Evolutionary conservation across 2,329 filamentous ascomycete species (phyloP).

Genomic region (Fusarium poae): DNA sequence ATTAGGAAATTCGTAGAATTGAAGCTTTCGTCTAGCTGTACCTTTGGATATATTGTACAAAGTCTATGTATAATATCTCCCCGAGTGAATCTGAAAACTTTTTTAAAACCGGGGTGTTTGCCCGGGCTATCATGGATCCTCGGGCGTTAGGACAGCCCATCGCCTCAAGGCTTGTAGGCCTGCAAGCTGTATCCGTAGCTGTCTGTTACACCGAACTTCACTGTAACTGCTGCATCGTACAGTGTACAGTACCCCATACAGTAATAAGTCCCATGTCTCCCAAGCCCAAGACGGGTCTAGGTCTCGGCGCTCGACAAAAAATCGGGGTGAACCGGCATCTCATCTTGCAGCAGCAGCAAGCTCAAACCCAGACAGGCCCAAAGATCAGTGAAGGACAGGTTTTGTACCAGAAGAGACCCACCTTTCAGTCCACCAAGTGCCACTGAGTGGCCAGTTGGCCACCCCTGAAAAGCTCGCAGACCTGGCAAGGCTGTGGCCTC

Average conservation of each 20-base stretch:
- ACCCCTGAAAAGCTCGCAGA: conserved; percentile 40
- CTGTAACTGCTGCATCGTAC: conserved; percentile 1
- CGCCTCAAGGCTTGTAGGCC: background rate
- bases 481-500: conserved; percentile 48
- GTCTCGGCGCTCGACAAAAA: conserved; percentile 51
- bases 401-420: conserved; percentile 36
- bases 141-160: conserved; percentile 27
- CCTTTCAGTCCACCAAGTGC: conserved; percentile 32
- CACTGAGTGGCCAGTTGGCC: conserved; percentile 43
- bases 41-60: background rate
- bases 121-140: conserved; percentile 29
- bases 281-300: conserved; percentile 45
- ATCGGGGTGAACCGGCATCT: conserved; percentile 55
- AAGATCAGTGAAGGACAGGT: conserved; percentile 30
- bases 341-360: conserved; percentile 47
- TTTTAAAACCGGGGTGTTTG: conserved; percentile 1
- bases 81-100: conserved; percentile 19
- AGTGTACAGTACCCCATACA: conserved; percentile 41
- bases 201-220: conserved; percentile 4
- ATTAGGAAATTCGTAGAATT: background rate
- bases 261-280: conserved; percentile 32
- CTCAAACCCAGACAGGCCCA: conserved; percentile 23
- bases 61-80: background rate
- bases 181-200: background rate
- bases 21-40: background rate